A percentile compares a stretch with the other conserved stretches of the same genome.
These are phyloP conservation scores for Dactylonectria macrodidyma DNA, from an alignment of 2,329 filamentous ascomycete species.

Conservation along the genomic window DNA sequence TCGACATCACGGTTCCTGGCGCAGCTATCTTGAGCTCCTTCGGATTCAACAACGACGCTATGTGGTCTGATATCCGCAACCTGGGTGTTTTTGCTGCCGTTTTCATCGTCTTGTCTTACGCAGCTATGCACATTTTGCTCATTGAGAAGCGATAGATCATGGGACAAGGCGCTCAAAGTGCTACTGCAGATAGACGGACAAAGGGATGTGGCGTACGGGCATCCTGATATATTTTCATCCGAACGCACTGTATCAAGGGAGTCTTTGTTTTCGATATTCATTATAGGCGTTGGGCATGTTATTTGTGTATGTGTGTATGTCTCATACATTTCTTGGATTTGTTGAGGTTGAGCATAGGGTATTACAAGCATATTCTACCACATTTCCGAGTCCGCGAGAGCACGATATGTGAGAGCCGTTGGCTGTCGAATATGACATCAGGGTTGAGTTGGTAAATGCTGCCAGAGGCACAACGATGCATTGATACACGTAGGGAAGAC, in stretches of 20 bases:
- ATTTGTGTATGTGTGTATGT: background rate
- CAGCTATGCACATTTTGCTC: constrained; percentile 92
- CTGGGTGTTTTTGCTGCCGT: constrained; percentile 85
- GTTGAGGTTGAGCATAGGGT: background rate
- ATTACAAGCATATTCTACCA: background rate
- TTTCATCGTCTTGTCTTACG: constrained; percentile 91
- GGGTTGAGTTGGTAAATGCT: constrained; percentile 14
- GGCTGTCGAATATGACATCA: background rate
- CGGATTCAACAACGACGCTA: constrained; percentile 88
- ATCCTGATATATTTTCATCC: constrained; percentile 1
- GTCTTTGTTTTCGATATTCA: constrained; percentile 16
- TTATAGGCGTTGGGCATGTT: constrained; percentile 23
- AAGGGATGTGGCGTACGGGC: constrained; percentile 11
- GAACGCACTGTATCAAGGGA: constrained; percentile 11
- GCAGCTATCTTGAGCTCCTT: constrained; percentile 95
- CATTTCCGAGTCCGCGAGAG: background rate
- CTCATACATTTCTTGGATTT: constrained; percentile 15
- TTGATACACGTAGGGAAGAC: constrained; percentile 37
- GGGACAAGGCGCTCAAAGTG: background rate
- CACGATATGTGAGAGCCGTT: background rate
- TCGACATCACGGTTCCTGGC: constrained; percentile 96
- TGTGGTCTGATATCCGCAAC: constrained; percentile 88
- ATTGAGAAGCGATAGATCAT: constrained; percentile 78
- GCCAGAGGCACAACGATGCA: constrained; percentile 44
- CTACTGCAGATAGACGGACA: constrained; percentile 18